Evolutionary conservation across 1,284 basidiomycete species (phyloP), one percentile per base, ranked within the genome.

Genomic region (Mycena sp.): DNA sequence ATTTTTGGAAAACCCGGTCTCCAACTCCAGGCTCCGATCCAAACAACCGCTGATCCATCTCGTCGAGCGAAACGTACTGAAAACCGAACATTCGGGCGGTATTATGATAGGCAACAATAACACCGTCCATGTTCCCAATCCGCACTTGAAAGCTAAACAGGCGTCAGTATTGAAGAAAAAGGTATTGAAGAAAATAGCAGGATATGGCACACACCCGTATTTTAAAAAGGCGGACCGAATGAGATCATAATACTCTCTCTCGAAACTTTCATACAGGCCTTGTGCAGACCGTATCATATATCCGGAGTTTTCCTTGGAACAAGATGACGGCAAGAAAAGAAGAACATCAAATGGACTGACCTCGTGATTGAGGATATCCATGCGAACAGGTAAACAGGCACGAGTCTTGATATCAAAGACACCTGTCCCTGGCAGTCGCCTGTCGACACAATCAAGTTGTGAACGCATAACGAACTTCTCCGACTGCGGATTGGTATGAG

Each of bases 331-430:
- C 35, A 67, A 44, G 25, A 53, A n/a, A 41, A 40, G 30, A 61
- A 16, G 28, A 43, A 38, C 26, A 23, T 35, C 40, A 21, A 38
- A 3, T 10, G 16, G n/a, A 70, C 79, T 43, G 60, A 92, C 92
- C 76, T 90, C 84, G 72, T 89, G 93, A 75, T 99, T 99, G 53
- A 94, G 83, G 10, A 92, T 80, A 76, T 99, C 96, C 71, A 93
- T 81, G 6, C 97, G 89, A 50, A 99, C 90, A 1, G 94, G 89
- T 35, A 94, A 78, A 37, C 89, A 92, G 0, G 96, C 96, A 41
- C 96, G 87, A 0, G 97, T 99, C 78, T 99, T 99, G 76, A 99
- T 90, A 74, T 99, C 97, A 70, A 99, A 99, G 0, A 97, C 90
- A 26, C 94, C 94, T 0, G 89, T 90, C 1, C 95, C 94, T 1